phyloP scores from a whole-genome alignment of 257 asterid species.

The Solanum phureja region DNA sequence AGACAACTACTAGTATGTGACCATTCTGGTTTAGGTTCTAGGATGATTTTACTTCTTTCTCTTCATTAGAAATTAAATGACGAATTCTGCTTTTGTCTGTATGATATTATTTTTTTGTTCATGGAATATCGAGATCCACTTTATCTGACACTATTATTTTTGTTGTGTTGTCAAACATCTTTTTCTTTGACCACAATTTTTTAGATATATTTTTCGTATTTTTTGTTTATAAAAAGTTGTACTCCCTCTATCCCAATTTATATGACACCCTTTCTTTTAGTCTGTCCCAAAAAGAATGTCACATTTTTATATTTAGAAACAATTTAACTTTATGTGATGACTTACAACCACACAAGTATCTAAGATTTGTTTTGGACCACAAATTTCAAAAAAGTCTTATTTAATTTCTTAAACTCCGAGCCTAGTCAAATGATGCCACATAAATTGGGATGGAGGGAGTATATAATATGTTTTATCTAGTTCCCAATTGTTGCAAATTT shows the following conservation, averaged over 20 bases:
- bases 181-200: not conserved
- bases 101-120: not conserved
- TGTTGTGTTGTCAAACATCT: not conserved
- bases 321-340: not conserved
- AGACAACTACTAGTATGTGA: not conserved
- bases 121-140: not conserved
- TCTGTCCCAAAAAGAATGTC: too few species aligned
- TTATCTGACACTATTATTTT: not conserved
- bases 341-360: not conserved
- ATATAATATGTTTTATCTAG: not conserved
- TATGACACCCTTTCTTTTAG: not conserved
- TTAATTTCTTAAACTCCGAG: not conserved
- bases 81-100: not conserved
- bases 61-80: not conserved
- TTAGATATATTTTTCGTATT: not conserved
- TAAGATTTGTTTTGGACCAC: not conserved
- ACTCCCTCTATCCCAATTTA: not conserved
- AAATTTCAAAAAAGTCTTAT: not conserved
- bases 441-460: not conserved
- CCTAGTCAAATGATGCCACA: not conserved
- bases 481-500: not conserved
- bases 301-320: not conserved
- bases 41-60: not conserved
- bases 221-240: not conserved
- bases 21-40: not conserved